Conservation (phyloP, 164 flowering plant genomes). For the grape (Vitis vinifera) region DNA sequence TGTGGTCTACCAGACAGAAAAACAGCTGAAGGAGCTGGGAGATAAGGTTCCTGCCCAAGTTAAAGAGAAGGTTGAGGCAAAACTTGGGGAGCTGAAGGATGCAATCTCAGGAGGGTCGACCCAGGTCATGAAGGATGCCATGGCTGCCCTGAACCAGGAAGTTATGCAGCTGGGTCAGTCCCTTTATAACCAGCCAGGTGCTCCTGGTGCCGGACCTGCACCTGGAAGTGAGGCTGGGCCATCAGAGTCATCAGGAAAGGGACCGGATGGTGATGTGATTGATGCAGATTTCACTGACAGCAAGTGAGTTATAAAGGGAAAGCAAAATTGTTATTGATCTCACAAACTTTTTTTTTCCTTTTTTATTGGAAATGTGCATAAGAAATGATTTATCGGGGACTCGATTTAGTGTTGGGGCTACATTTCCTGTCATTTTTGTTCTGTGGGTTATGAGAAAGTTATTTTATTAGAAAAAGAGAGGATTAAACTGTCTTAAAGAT, state of each 20-base stretch:
- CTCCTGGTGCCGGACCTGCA: conserved; percentile 49
- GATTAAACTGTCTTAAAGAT: too few species aligned
- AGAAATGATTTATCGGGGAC: too few species aligned
- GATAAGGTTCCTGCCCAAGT: conserved; percentile 71
- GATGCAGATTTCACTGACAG: conserved; percentile 64
- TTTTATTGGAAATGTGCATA: too few species aligned
- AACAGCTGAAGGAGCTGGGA: conserved; percentile 76
- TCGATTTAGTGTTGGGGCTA: too few species aligned
- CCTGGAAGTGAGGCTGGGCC: conserved; percentile 44
- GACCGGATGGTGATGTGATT: conserved; percentile 69
- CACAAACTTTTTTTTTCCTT: too few species aligned
- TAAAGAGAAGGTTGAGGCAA: conserved; percentile 70
- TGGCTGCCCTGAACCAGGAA: conserved; percentile 74
- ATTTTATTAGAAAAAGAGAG: too few species aligned
- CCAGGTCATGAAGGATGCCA: conserved; percentile 69
- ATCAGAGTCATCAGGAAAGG: conserved; percentile 35
- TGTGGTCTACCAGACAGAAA: conserved; percentile 75
- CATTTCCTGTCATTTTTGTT: too few species aligned
- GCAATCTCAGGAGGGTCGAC: conserved; percentile 60
- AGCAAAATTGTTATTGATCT: too few species aligned
- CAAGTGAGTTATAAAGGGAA: conserved; percentile 23
- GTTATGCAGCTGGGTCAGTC: conserved; percentile 86
- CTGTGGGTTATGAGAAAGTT: too few species aligned
- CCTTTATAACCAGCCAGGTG: conserved; percentile 67
- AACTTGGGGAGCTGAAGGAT: conserved; percentile 66